phyloP scores from a whole-genome alignment of 208 protist genomes.

The Acanthamoeba triangularis region DNA sequence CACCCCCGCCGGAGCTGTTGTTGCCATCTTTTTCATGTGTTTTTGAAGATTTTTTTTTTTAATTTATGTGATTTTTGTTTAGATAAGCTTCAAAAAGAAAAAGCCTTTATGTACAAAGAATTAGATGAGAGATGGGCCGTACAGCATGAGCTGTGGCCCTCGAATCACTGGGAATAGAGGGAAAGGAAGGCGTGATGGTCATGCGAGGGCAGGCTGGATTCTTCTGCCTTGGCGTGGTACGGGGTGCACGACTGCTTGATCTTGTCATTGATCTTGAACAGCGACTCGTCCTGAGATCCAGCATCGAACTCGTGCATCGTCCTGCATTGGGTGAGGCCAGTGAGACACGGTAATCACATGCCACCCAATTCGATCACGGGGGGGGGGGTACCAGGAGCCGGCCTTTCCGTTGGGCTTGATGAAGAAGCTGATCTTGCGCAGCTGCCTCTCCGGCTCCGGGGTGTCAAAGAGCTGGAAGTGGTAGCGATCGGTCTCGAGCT shows the following conservation, averaged over 20 bases:
- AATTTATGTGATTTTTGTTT: not conserved
- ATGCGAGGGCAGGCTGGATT: not conserved
- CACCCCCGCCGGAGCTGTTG: not conserved
- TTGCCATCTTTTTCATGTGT: not conserved
- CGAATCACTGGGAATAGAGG: not conserved
- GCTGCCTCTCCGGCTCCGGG: not conserved
- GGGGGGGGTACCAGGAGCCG: slow-evolving; percentile 20
- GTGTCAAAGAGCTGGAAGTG: slow-evolving; percentile 67
- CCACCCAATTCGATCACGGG: not conserved
- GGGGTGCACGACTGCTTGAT: slow-evolving; percentile 13
- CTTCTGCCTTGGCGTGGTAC: not conserved
- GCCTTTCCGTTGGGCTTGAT: slow-evolving; percentile 74
- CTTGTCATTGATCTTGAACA: slow-evolving; percentile 65
- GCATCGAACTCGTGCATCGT: slow-evolving; percentile 57
- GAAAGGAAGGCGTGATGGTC: slow-evolving; percentile 39
- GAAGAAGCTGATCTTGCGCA: slow-evolving; percentile 55
- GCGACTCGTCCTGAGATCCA: not conserved
- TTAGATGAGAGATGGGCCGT: not conserved
- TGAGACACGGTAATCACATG: not conserved
- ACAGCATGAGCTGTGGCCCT: not conserved
- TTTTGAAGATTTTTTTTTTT: not conserved
- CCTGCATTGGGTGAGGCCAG: not conserved
- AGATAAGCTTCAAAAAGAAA: not conserved
- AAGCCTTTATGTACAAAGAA: not conserved
- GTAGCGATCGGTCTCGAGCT: slow-evolving; percentile 46